Evolutionary conservation across 805 yeast genomes (phyloP).

Genomic region (Debaryomyces tyrocola): DNA sequence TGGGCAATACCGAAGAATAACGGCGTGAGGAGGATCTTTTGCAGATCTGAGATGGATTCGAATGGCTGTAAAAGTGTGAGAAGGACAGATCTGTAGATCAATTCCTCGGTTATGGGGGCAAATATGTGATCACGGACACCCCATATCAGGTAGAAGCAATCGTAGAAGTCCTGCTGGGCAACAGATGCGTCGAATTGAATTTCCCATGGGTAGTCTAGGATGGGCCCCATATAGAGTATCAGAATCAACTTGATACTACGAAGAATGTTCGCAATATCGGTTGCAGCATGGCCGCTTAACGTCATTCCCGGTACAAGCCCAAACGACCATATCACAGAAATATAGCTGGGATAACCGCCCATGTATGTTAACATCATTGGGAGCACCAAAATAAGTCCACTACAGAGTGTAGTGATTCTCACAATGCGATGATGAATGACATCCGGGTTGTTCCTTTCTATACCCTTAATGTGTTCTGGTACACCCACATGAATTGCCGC

Average conservation of each 20-base stretch:
- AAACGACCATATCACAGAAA: slow-evolving; percentile 10
- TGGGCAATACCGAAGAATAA: slow-evolving; percentile 76
- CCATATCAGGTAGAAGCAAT: slow-evolving; percentile 25
- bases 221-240: slow-evolving; percentile 51
- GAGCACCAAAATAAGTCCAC: slow-evolving; percentile 23
- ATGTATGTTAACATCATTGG: slow-evolving; percentile 26
- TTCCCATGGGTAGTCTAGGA: slow-evolving; percentile 28
- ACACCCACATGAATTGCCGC: slow-evolving; percentile 33
- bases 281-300: slow-evolving; percentile 4
- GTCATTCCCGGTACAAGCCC: slow-evolving; percentile 40
- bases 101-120: slow-evolving; percentile 81
- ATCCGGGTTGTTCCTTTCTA: slow-evolving; percentile 41
- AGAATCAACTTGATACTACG: slow-evolving; percentile 17
- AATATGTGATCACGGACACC: slow-evolving; percentile 58
- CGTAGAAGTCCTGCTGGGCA: slow-evolving; percentile 15
- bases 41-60: not conserved
- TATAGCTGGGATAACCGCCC: slow-evolving; percentile 4
- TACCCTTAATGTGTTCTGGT: slow-evolving; percentile 20
- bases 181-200: slow-evolving; percentile 11
- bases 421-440: slow-evolving; percentile 44
- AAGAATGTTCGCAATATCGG: slow-evolving; percentile 13
- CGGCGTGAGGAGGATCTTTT: slow-evolving; percentile 44
- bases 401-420: slow-evolving; percentile 34
- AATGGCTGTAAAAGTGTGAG: slow-evolving; percentile 22
- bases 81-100: slow-evolving; percentile 59